Percentiles rank a stretch among this genome's conserved stretches.
These are phyloP conservation scores for Aspergillus uvarum DNA, from an alignment of 2,329 filamentous ascomycete species.

Conservation along the genomic window DNA sequence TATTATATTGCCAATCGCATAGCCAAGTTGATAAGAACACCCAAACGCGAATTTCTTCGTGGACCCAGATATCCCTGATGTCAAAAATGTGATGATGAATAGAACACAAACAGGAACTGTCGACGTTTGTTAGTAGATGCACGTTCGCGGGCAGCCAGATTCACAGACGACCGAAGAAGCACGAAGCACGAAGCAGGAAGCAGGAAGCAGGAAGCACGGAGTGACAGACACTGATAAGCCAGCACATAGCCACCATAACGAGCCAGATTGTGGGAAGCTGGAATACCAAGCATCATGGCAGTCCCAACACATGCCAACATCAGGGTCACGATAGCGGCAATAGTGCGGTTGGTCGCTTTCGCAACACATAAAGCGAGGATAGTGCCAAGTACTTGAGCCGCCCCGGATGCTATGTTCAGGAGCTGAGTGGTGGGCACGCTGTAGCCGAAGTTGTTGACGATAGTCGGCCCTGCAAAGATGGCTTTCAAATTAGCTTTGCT, in stretches of 20 bases:
- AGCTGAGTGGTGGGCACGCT: background rate
- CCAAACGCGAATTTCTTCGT: slow-evolving; percentile 5
- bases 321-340: background rate
- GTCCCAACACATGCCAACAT: slow-evolving; percentile 4
- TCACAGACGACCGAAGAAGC: too few relatives aligned
- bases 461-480: slow-evolving; percentile 4
- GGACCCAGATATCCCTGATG: background rate
- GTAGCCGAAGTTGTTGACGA: slow-evolving; percentile 5
- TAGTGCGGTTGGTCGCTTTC: slow-evolving; percentile 8
- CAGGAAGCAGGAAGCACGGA: too few relatives aligned
- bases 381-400: slow-evolving; percentile 28
- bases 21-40: slow-evolving; percentile 4
- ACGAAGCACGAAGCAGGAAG: too few relatives aligned
- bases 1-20: slow-evolving; percentile 30
- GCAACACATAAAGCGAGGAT: background rate
- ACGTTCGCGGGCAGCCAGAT: too few relatives aligned
- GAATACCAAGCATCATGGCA: slow-evolving; percentile 6
- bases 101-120: slow-evolving; percentile 2
- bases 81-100: slow-evolving; percentile 2
- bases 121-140: too few relatives aligned
- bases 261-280: background rate
- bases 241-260: slow-evolving; percentile 7
- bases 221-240: background rate
- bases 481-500: background rate
- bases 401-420: slow-evolving; percentile 8